Conservation (phyloP, 129 eudicot species). For the Chrysanthemum seticuspe region DNA sequence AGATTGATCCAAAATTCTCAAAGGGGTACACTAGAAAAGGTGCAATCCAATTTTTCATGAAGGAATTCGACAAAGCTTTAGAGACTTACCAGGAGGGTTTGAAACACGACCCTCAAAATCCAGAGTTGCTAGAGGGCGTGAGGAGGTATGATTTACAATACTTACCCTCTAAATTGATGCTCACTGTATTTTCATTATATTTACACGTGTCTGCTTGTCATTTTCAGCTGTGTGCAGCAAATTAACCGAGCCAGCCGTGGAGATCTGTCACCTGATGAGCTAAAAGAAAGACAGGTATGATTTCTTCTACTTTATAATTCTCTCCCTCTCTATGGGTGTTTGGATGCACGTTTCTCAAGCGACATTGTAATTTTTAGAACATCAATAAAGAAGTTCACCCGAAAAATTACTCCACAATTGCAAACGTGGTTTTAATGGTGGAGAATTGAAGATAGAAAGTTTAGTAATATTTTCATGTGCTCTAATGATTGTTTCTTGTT, state of each 20-base stretch:
- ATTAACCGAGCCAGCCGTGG: constrained; percentile 95
- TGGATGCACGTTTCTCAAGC: no score
- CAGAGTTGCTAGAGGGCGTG: constrained; percentile 78
- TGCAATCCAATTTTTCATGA: constrained; percentile 91
- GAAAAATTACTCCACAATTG: no score
- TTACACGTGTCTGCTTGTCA: neutral
- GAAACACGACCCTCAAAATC: constrained; percentile 81
- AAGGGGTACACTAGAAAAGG: constrained; percentile 97
- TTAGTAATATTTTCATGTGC: neutral
- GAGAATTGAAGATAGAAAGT: no score
- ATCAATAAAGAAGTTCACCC: neutral
- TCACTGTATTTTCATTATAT: no score
- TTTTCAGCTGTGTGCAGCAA: constrained; percentile 86
- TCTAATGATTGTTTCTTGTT: neutral
- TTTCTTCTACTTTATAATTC: neutral
- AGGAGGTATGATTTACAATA: constrained; percentile 49
- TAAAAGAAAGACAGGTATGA: constrained; percentile 96
- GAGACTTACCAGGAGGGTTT: constrained; percentile 90
- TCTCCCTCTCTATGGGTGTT: no score
- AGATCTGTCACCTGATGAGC: constrained; percentile 82
- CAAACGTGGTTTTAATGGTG: no score
- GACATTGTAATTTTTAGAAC: neutral
- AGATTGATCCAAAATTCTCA: constrained; percentile 83
- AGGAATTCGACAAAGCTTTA: constrained; percentile 93
- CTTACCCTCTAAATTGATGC: neutral